A percentile compares a stretch with the other conserved stretches of the same genome.
These are phyloP conservation scores for thale cress (Arabidopsis thaliana) DNA, from an alignment of 345 rosid species.

Conservation along the genomic window TAIR10.1 NC_003074.8:2753001-2753500, in stretches of 20 bases:
- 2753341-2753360: conserved; percentile 34
- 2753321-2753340: conserved; percentile 15
- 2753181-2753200: conserved; percentile 35
- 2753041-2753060: conserved; percentile 30
- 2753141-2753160: conserved; percentile 25
- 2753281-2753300: not conserved
- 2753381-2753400: conserved; percentile 40
- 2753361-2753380: conserved; percentile 40
- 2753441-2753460: conserved; percentile 27
- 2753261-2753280: conserved; percentile 1
- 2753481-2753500: conserved; percentile 41
- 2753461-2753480: conserved; percentile 18
- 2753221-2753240: not conserved
- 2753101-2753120: conserved; percentile 19
- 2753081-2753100: conserved; percentile 24
- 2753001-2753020: not conserved
- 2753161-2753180: conserved; percentile 31
- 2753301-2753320: conserved; percentile 34
- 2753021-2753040: conserved; percentile 21
- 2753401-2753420: conserved; percentile 50
- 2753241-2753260: conserved; percentile 6
- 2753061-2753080: not conserved
- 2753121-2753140: conserved; percentile 3
- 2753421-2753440: conserved; percentile 42
- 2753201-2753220: conserved; percentile 40